A percentile compares a stretch with the other conserved stretches of the same genome.
Conservation (phyloP, 164 flowering plant species). For the Piper longum region DNA sequence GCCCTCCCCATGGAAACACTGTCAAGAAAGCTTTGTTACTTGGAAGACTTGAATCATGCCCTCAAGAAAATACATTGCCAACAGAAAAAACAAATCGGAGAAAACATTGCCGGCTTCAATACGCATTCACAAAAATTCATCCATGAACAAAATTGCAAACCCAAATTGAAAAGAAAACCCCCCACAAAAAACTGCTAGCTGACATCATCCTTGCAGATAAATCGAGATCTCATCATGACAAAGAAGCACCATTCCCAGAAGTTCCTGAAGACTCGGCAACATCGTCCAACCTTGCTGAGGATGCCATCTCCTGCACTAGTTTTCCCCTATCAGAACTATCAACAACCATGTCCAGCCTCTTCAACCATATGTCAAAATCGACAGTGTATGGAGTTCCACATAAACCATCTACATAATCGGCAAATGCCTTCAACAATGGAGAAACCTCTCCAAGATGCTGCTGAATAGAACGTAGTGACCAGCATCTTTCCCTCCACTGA, state of each 20-base stretch:
- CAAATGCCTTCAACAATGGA: conserved; percentile 66
- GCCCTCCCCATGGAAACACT: too few relatives aligned
- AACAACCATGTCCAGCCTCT: conserved; percentile 40
- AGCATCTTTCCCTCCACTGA: conserved; percentile 66
- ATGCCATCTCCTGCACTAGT: conserved; percentile 22
- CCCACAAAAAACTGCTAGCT: neutral
- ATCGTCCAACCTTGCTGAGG: conserved; percentile 25
- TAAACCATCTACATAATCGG: conserved; percentile 77
- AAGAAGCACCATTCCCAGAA: conserved; percentile 22
- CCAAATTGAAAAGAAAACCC: neutral
- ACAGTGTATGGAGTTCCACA: conserved; percentile 84
- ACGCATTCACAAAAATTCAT: neutral
- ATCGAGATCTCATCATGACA: conserved; percentile 7
- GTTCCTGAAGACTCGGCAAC: conserved; percentile 48
- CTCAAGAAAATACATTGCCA: neutral
- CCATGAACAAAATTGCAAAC: neutral
- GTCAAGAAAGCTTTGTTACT: too few relatives aligned
- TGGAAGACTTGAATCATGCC: too few relatives aligned
- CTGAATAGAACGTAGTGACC: conserved; percentile 62
- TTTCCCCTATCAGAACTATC: conserved; percentile 45
- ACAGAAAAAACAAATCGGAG: conserved; percentile 16
- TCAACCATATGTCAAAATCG: conserved; percentile 67
- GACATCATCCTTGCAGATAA: neutral
- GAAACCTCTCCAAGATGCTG: conserved; percentile 75
- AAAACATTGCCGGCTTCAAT: neutral